Conservation (phyloP, 768 basidiomycete genomes). For the Psilocybe subaeruginosa region DNA sequence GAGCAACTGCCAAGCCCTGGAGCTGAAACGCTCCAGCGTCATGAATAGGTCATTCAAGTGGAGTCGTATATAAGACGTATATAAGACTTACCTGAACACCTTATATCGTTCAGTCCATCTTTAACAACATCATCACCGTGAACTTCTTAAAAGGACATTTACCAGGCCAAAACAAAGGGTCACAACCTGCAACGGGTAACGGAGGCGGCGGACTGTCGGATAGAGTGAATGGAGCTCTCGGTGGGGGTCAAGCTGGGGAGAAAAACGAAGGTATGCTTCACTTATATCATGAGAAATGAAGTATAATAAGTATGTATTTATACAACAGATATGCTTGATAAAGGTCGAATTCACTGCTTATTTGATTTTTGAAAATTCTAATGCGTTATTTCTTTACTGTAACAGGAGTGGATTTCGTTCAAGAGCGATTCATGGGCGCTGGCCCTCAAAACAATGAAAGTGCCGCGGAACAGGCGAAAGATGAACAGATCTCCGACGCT, state of each 20-base stretch:
- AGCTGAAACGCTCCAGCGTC: too few species aligned
- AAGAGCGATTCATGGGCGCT: slow-evolving; percentile 36
- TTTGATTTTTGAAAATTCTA: not conserved
- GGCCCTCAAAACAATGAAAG: slow-evolving; percentile 46
- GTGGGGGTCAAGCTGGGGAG: slow-evolving; percentile 35
- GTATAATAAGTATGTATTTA: not conserved
- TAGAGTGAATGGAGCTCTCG: slow-evolving; percentile 30
- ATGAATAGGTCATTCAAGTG: too few species aligned
- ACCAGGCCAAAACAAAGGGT: not conserved
- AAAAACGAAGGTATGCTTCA: slow-evolving; percentile 34
- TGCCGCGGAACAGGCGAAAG: slow-evolving; percentile 44
- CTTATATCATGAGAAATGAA: not conserved
- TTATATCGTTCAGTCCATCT: not conserved
- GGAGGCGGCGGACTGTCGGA: slow-evolving; percentile 31
- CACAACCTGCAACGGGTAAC: not conserved
- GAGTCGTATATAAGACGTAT: too few species aligned
- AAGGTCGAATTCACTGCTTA: not conserved
- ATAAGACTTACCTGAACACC: not conserved
- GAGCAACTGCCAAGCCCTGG: too few species aligned
- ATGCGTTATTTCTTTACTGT: slow-evolving; percentile 34
- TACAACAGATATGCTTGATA: not conserved
- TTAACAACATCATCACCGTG: slow-evolving; percentile 12
- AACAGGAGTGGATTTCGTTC: slow-evolving; percentile 45
- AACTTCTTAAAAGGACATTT: slow-evolving; percentile 19
- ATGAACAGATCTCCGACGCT: slow-evolving; percentile 43